Conservation (phyloP, 164 flowering plant genomes). For the Houttuynia cordata region DNA sequence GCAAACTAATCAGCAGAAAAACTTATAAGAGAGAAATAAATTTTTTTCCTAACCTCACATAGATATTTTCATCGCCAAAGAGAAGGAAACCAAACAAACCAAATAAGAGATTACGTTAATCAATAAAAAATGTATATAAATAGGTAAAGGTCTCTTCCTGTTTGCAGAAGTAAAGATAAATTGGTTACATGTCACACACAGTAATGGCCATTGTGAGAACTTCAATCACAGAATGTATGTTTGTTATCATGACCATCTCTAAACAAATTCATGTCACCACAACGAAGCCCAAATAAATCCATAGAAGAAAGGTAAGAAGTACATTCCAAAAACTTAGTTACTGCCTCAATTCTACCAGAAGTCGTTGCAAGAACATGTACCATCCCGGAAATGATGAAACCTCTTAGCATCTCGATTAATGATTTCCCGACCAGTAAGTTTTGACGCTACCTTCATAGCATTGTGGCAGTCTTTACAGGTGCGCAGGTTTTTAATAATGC, state of each 20-base stretch:
- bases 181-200: background rate
- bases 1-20: too few species aligned
- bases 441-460: conserved; percentile 35
- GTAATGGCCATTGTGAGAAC: background rate
- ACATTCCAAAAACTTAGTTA: background rate
- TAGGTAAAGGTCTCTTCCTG: background rate
- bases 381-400: conserved; percentile 47
- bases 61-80: too few species aligned
- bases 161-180: background rate
- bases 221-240: background rate
- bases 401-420: conserved; percentile 45
- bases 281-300: background rate
- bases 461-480: conserved; percentile 53
- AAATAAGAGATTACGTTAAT: too few species aligned
- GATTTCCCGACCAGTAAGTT: conserved; percentile 31
- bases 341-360: conserved; percentile 26
- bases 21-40: too few species aligned
- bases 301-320: background rate
- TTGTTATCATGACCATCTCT: background rate
- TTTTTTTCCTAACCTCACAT: too few species aligned
- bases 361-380: conserved; percentile 41
- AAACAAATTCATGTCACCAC: background rate
- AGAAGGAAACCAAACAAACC: too few species aligned
- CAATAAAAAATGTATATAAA: background rate
- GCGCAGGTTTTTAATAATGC: conserved; percentile 47